phyloP scores from a whole-genome alignment of 1,284 basidiomycete genomes.

The Cryptococcus wingfieldii region DNA sequence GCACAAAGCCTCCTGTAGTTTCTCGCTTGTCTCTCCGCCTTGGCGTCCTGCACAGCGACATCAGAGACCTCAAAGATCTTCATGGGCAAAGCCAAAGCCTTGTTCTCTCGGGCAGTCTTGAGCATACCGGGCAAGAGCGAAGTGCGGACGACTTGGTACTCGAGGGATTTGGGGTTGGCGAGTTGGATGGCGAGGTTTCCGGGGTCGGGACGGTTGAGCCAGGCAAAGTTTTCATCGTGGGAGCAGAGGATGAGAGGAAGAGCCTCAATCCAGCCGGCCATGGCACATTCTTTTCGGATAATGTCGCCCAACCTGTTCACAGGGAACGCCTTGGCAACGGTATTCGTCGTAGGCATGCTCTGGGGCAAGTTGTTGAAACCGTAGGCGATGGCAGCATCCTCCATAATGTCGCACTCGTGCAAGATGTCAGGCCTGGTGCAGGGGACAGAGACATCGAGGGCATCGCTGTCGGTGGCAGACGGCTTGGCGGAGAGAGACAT shows the following conservation, averaged over 20 bases:
- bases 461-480: constrained; percentile 54
- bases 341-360: constrained; percentile 89
- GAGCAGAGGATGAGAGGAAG: constrained; percentile 94
- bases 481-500: constrained; percentile 53
- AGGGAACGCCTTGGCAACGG: constrained; percentile 85
- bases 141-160: constrained; percentile 97
- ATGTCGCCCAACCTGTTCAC: constrained; percentile 90
- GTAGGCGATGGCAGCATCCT: constrained; percentile 95
- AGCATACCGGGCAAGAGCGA: constrained; percentile 91
- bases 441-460: constrained; percentile 70
- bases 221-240: constrained; percentile 95
- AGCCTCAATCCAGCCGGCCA: constrained; percentile 93
- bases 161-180: constrained; percentile 93
- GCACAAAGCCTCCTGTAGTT: constrained; percentile 85
- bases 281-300: constrained; percentile 82
- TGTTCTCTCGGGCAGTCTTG: constrained; percentile 95
- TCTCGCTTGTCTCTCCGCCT: constrained; percentile 73
- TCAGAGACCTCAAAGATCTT: constrained; percentile 93
- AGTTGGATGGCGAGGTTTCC: constrained; percentile 78
- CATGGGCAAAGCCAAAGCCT: constrained; percentile 85
- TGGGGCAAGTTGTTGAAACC: constrained; percentile 95
- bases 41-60: constrained; percentile 79
- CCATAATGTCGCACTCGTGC: constrained; percentile 97
- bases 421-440: constrained; percentile 93
- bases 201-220: constrained; percentile 80